Evolutionary conservation across 2,329 filamentous ascomycete genomes (phyloP).

Genomic region (Fusarium sp.): DNA sequence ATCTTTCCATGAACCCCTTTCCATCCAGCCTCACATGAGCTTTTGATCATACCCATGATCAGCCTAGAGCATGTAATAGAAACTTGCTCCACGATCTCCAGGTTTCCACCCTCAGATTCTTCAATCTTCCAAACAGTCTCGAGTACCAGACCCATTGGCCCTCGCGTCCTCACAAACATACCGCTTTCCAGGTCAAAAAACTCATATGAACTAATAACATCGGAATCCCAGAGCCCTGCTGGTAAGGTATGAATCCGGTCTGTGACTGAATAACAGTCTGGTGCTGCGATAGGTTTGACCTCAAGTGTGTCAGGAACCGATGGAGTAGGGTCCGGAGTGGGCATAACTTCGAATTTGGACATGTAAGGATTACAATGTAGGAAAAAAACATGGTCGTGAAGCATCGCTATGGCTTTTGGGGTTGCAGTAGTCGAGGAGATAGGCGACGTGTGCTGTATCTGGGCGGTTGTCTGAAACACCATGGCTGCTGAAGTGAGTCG

Average conservation of each 20-base stretch:
- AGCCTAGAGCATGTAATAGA: constrained; percentile 60
- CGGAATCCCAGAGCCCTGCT: constrained; percentile 63
- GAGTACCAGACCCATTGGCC: constrained; percentile 60
- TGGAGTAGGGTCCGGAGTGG: constrained; percentile 20
- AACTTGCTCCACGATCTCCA: constrained; percentile 59
- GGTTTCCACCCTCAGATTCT: constrained; percentile 42
- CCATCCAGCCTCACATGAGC: constrained; percentile 61
- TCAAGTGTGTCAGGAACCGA: constrained; percentile 42
- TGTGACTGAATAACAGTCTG: constrained; percentile 57
- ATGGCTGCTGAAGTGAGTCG: constrained; percentile 36
- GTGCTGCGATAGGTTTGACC: constrained; percentile 38
- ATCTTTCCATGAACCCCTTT: constrained; percentile 59
- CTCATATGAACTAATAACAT: constrained; percentile 62
- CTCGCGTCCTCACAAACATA: constrained; percentile 59
- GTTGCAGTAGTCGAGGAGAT: constrained; percentile 51
- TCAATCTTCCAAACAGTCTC: constrained; percentile 60
- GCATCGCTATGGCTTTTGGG: constrained; percentile 52
- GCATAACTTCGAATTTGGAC: constrained; percentile 51
- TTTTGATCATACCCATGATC: constrained; percentile 58
- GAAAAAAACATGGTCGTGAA: constrained; percentile 62
- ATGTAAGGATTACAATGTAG: constrained; percentile 62
- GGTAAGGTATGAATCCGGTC: constrained; percentile 61
- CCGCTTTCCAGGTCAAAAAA: constrained; percentile 59
- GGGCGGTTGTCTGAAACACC: constrained; percentile 56
- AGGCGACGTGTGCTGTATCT: constrained; percentile 52